Evolutionary conservation across 1,284 basidiomycete species (phyloP).

Genomic region (Pseudozyma sp.): DNA sequence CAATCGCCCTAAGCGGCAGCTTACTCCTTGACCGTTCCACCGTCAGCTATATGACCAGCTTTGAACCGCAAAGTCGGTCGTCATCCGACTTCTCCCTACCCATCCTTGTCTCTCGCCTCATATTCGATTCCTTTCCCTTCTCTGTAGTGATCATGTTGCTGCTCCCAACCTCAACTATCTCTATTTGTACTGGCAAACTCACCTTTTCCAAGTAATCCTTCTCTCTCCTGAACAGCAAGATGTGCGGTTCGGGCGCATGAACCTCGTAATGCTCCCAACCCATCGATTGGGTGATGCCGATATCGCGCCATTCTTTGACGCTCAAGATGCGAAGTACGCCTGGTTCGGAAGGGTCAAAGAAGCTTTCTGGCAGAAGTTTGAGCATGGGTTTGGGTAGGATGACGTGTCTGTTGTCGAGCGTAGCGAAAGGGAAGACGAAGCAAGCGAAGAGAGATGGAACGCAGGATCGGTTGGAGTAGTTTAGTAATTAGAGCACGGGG

Average conservation of each 20-base stretch:
- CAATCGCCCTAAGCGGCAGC: too few relatives aligned
- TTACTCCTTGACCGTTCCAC: too few relatives aligned
- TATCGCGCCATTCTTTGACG: slow-evolving; percentile 92
- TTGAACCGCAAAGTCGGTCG: neutral
- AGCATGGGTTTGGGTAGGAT: slow-evolving; percentile 68
- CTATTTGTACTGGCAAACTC: slow-evolving; percentile 1
- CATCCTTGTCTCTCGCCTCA: neutral
- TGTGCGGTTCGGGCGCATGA: slow-evolving; percentile 75
- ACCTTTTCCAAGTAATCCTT: slow-evolving; percentile 69
- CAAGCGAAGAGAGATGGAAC: neutral
- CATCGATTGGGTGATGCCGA: slow-evolving; percentile 93
- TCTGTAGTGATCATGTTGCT: neutral
- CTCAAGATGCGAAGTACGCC: slow-evolving; percentile 84
- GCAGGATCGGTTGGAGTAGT: neutral
- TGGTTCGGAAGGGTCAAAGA: slow-evolving; percentile 77
- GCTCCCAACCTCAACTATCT: neutral
- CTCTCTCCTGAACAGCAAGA: slow-evolving; percentile 71
- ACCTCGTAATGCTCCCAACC: slow-evolving; percentile 99
- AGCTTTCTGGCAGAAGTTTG: slow-evolving; percentile 67
- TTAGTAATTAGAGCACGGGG: too few relatives aligned
- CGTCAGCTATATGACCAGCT: too few relatives aligned
- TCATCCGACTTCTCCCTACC: neutral
- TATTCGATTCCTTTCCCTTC: neutral
- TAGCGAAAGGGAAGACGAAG: too few relatives aligned
- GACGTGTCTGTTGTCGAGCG: slow-evolving; percentile 69